Evolutionary conservation across 352 stramenopile species (phyloP).

Genomic region (Globisporangium orthogonon): DNA sequence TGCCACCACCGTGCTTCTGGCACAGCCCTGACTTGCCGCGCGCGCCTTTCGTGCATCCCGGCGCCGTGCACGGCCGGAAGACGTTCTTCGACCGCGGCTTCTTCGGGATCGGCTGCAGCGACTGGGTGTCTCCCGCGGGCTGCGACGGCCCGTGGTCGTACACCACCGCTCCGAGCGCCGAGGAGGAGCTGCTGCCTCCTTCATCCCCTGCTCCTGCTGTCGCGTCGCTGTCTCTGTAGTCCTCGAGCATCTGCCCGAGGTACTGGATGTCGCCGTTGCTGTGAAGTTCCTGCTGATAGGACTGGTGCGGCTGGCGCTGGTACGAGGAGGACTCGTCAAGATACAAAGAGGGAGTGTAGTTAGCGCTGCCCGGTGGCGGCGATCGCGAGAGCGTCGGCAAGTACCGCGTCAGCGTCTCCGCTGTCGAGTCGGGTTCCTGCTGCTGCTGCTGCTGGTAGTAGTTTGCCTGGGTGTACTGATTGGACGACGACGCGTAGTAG

Average conservation of each 20-base stretch:
- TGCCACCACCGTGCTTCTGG: conserved; percentile 82
- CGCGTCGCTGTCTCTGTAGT: conserved; percentile 3
- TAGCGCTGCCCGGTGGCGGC: background rate
- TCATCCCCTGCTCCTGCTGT: no score
- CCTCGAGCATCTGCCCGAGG: background rate
- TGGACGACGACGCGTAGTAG: conserved; percentile 3
- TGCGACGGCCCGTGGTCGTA: conserved; percentile 3
- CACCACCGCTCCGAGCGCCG: background rate
- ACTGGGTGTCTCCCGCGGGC: conserved; percentile 10
- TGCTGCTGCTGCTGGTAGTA: conserved; percentile 3
- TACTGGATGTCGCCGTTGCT: background rate
- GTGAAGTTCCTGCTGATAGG: background rate
- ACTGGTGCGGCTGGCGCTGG: background rate
- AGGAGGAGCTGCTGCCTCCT: no score
- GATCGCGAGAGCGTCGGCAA: conserved; percentile 15
- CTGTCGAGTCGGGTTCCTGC: conserved; percentile 3
- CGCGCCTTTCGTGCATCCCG: conserved; percentile 69
- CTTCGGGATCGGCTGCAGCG: conserved; percentile 34
- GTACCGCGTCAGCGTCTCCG: conserved; percentile 32
- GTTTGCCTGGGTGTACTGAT: background rate
- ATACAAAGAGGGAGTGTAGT: conserved; percentile 11
- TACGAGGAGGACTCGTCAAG: conserved; percentile 12
- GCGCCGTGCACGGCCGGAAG: conserved; percentile 50
- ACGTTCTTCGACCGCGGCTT: conserved; percentile 69
- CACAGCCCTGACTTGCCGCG: conserved; percentile 79